Evolutionary conservation across 768 basidiomycete species (phyloP).

Genomic region (Infundibulicybe gibba): DNA sequence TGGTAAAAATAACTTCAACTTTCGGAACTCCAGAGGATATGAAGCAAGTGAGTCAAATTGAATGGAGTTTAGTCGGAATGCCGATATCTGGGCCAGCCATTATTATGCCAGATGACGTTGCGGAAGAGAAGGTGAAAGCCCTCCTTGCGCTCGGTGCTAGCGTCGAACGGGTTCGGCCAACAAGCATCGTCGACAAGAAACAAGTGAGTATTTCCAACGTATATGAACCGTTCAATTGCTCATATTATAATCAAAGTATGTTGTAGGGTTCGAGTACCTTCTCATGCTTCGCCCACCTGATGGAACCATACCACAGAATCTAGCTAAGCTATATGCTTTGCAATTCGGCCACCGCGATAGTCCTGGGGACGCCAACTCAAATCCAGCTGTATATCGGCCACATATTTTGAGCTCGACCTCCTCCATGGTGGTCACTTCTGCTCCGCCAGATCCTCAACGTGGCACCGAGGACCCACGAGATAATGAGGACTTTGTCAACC

Average conservation of each 20-base stretch:
- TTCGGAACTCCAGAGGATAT: constrained; percentile 61
- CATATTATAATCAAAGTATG: constrained; percentile 40
- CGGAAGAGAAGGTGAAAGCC: constrained; percentile 87
- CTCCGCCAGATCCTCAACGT: constrained; percentile 37
- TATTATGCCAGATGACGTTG: constrained; percentile 87
- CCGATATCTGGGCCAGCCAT: constrained; percentile 50
- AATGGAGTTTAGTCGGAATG: background rate
- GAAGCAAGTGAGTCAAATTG: constrained; percentile 60
- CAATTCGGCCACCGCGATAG: constrained; percentile 57
- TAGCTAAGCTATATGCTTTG: constrained; percentile 76
- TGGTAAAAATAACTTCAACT: background rate
- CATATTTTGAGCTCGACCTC: constrained; percentile 40
- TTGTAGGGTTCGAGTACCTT: constrained; percentile 39
- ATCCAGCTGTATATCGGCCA: constrained; percentile 9
- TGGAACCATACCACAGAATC: constrained; percentile 52
- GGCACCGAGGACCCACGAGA: constrained; percentile 34
- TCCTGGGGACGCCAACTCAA: constrained; percentile 13
- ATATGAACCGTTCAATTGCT: constrained; percentile 2
- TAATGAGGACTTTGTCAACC: constrained; percentile 36
- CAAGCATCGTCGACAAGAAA: constrained; percentile 95
- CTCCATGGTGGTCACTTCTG: constrained; percentile 47
- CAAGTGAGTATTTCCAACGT: constrained; percentile 48
- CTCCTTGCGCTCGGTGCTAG: constrained; percentile 80
- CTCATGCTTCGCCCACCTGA: background rate
- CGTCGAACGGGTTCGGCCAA: constrained; percentile 89